Evolutionary conservation across 2,329 filamentous ascomycete genomes (phyloP).

Genomic region (Xylariaceae sp.): DNA sequence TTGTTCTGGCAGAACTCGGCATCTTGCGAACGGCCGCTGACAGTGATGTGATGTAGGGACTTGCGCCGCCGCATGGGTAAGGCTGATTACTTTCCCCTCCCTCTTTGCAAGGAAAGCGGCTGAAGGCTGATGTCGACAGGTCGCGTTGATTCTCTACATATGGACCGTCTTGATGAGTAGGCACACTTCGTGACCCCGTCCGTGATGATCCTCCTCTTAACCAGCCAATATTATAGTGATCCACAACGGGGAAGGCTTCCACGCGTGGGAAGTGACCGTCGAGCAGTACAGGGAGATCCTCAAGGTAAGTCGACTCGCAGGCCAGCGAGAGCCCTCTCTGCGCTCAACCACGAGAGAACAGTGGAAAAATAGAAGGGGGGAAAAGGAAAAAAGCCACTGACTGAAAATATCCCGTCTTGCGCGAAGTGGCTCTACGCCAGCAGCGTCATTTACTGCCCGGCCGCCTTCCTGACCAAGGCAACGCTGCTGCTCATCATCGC

Average conservation of each 20-base stretch:
- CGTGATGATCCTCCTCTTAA: neutral
- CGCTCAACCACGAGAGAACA: no score
- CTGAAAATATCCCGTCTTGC: no score
- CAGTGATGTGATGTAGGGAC: slow-evolving; percentile 4
- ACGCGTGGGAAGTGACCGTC: slow-evolving; percentile 17
- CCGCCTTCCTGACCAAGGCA: slow-evolving; percentile 24
- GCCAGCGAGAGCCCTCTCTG: slow-evolving; percentile 2
- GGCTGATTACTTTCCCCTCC: neutral
- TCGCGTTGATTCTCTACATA: slow-evolving; percentile 1
- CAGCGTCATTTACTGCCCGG: slow-evolving; percentile 22
- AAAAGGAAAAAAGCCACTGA: no score
- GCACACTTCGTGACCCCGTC: no score
- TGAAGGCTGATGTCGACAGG: neutral
- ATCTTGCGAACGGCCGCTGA: neutral
- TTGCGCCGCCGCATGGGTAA: slow-evolving; percentile 10
- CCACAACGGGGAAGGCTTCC: slow-evolving; percentile 15
- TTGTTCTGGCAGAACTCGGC: no score
- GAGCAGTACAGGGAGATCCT: slow-evolving; percentile 1
- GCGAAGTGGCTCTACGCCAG: slow-evolving; percentile 21
- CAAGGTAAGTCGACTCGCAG: slow-evolving; percentile 5
- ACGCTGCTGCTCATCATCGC: slow-evolving; percentile 26
- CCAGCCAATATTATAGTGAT: slow-evolving; percentile 10
- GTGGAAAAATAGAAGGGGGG: no score
- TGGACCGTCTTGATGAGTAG: slow-evolving; percentile 5
- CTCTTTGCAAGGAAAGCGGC: no score